phyloP scores from a whole-genome alignment of 2,329 filamentous ascomycete species.

The Fusarium transvaalense region DNA sequence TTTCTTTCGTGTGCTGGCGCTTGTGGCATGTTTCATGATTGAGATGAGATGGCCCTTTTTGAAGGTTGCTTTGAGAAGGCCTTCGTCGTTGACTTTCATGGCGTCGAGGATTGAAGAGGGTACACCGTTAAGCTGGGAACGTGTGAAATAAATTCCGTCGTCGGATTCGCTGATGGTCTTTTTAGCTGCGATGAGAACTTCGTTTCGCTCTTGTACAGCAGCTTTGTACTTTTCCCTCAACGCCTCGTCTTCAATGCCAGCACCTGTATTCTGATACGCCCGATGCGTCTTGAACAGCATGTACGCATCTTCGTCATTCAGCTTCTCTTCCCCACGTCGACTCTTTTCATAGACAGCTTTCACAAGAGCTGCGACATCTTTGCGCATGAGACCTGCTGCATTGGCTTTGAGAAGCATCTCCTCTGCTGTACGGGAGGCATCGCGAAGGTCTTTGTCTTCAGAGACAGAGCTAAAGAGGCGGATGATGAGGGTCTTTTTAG shows the following conservation, averaged over 20 bases:
- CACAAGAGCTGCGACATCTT: slow-evolving; percentile 45
- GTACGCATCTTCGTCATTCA: slow-evolving; percentile 43
- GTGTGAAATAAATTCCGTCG: slow-evolving; percentile 42
- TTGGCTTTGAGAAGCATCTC: slow-evolving; percentile 38
- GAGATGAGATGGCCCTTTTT: slow-evolving; percentile 46
- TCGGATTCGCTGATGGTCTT: slow-evolving; percentile 46
- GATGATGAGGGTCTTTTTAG: slow-evolving; percentile 33
- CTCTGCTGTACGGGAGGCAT: slow-evolving; percentile 47
- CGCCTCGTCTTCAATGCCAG: slow-evolving; percentile 37
- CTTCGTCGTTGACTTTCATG: slow-evolving; percentile 28
- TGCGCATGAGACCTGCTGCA: slow-evolving; percentile 41
- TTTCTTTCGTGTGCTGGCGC: slow-evolving; percentile 39
- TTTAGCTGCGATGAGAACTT: slow-evolving; percentile 42
- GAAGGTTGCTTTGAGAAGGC: slow-evolving; percentile 41
- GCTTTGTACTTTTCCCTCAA: slow-evolving; percentile 38
- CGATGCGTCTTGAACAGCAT: slow-evolving; percentile 46
- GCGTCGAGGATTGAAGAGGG: slow-evolving; percentile 37
- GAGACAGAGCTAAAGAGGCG: slow-evolving; percentile 48
- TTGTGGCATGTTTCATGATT: slow-evolving; percentile 45
- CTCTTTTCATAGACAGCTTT: slow-evolving; percentile 39
- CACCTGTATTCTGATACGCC: slow-evolving; percentile 47
- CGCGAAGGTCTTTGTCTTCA: slow-evolving; percentile 41
- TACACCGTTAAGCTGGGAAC: slow-evolving; percentile 41
- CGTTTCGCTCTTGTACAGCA: slow-evolving; percentile 44
- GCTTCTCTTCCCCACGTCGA: slow-evolving; percentile 15